phyloP scores from a whole-genome alignment of 140 eudicot genomes.

The Bidens hawaiensis region DNA sequence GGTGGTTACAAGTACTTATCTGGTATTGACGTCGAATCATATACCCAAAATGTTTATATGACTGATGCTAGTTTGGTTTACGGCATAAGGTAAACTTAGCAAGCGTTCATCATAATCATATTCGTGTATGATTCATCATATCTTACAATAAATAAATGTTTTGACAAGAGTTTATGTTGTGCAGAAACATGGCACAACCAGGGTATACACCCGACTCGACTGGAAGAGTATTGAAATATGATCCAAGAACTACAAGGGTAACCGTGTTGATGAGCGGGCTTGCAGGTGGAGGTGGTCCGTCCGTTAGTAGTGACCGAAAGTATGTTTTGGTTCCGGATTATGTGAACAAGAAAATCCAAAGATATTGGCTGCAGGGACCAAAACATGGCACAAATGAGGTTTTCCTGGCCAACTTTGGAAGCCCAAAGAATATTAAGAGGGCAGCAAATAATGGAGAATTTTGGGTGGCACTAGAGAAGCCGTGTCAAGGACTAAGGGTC shows the following conservation, averaged over 20 bases:
- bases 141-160: too few species aligned
- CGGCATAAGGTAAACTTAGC: too few species aligned
- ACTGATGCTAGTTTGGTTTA: conserved; percentile 30
- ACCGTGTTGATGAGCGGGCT: conserved; percentile 30
- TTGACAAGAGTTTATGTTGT: background rate
- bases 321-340: conserved; percentile 40
- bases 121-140: too few species aligned
- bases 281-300: conserved; percentile 44
- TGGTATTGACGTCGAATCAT: conserved; percentile 26
- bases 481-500: conserved; percentile 20
- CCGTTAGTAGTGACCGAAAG: conserved; percentile 37
- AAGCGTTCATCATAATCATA: too few species aligned
- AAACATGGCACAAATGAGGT: conserved; percentile 23
- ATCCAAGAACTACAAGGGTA: conserved; percentile 33
- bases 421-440: conserved; percentile 28
- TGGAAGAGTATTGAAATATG: conserved; percentile 41
- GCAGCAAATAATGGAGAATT: conserved; percentile 24
- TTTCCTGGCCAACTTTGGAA: conserved; percentile 15
- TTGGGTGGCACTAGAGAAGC: conserved; percentile 29
- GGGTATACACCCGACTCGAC: conserved; percentile 31
- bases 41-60: conserved; percentile 21
- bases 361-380: conserved; percentile 48
- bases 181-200: conserved; percentile 16
- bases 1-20: conserved; percentile 19
- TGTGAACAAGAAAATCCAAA: conserved; percentile 18